A percentile compares a stretch with the other conserved stretches of the same genome.
phyloP scores from a whole-genome alignment of 768 basidiomycete genomes.

The Tricholoma sp. region DNA sequence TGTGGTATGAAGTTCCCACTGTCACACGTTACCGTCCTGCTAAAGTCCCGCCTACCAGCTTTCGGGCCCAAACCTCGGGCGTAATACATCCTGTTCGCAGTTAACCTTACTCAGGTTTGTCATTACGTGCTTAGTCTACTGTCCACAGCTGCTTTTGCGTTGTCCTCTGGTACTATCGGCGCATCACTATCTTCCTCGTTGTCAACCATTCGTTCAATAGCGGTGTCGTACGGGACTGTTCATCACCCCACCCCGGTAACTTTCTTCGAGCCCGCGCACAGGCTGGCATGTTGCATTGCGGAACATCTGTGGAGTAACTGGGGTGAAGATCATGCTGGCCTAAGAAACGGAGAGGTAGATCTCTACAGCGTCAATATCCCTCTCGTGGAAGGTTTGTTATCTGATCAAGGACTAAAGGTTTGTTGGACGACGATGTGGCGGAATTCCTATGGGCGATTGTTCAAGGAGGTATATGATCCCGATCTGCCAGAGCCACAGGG shows the following conservation, averaged over 20 bases:
- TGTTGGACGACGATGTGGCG: slow-evolving; percentile 84
- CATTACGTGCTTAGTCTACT: slow-evolving; percentile 9
- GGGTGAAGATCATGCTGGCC: slow-evolving; percentile 62
- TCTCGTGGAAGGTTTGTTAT: slow-evolving; percentile 59
- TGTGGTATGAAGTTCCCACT: slow-evolving; percentile 42
- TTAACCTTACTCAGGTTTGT: slow-evolving; percentile 1
- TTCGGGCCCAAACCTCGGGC: slow-evolving; percentile 81
- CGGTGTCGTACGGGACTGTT: slow-evolving; percentile 84
- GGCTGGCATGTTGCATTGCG: slow-evolving; percentile 62
- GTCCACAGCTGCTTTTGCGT: slow-evolving; percentile 69
- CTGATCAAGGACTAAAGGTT: slow-evolving; percentile 56
- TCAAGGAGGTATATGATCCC: slow-evolving; percentile 43
- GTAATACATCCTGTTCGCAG: slow-evolving; percentile 71
- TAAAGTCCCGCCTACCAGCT: slow-evolving; percentile 40
- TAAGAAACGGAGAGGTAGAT: slow-evolving; percentile 64
- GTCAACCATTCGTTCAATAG: slow-evolving; percentile 69
- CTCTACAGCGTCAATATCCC: slow-evolving; percentile 89
- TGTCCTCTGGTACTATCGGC: slow-evolving; percentile 91
- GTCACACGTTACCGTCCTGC: background rate
- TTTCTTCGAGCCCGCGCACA: slow-evolving; percentile 68
- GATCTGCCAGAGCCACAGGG: slow-evolving; percentile 15
- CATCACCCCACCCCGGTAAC: slow-evolving; percentile 56
- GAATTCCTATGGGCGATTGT: slow-evolving; percentile 78
- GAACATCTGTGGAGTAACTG: slow-evolving; percentile 77
- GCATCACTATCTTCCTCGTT: slow-evolving; percentile 81